Base-by-base conservation (phyloP, 805 yeast species). In the Metschnikowia arizonensis region DNA sequence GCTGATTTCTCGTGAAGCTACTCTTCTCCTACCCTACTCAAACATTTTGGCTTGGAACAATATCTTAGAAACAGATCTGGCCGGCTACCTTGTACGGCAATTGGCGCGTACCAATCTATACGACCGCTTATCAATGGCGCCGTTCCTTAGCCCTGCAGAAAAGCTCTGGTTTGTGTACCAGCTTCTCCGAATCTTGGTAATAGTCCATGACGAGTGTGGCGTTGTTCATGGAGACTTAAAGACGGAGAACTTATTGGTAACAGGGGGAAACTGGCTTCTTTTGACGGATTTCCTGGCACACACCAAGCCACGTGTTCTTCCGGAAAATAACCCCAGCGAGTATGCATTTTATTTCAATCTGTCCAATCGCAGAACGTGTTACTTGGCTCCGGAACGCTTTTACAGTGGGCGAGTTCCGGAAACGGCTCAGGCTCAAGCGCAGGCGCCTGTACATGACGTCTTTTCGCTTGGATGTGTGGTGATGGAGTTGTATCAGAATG, bases 351-450 rank as follows among this genome's bases (percentile, higher is more conserved):
- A 83, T 63, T 93, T 90, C 60, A 98, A 93, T 65, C 87, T 91
- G 2, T 85, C 95, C 2, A 87, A 81, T 59, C 73, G 97, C 52
- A 74, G 96, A 56, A 77, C 81, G 2, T 93, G 99, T 63, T 91
- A 91, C 62, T 63, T 93, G 34, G 98, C 99, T 0, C 99, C 99
- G 0, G 99, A 93, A 61, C 69, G 99, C 52, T 91, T 93, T 57
- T 71, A 56, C 55, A 66, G 49, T 33, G 60, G 68, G 38, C 50
- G 62, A 2, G 35, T 31, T 11, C 32, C 9, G 24, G 45, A 40
- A 5, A 43, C 26, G 32, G 23, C 28, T 3, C 60, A 86, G 24
- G 75, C 82, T 0, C 69, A 72, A 23, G 76, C 28, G 4, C 60
- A 86, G 24, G 75, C 82, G 0, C 69, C 72, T 23, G 76, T 77